Conservation (phyloP, 2,329 filamentous ascomycete species). For the Diaporthe vaccinii region DNA sequence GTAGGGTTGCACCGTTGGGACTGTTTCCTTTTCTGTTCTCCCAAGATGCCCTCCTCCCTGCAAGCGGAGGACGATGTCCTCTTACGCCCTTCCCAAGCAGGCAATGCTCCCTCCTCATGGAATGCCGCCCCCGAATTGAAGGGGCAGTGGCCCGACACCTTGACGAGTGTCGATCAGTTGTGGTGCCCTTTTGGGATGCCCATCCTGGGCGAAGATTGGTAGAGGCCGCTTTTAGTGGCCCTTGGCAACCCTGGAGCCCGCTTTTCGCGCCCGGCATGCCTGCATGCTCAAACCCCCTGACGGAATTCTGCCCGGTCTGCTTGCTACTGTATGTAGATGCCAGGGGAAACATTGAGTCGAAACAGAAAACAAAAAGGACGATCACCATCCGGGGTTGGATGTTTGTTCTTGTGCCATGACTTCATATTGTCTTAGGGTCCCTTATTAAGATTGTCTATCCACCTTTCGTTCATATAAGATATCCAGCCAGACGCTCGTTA, state of each 20-base stretch:
- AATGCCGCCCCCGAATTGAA: constrained; percentile 15
- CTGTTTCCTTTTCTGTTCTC: not conserved
- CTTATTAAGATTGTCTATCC: not conserved
- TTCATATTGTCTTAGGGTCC: constrained; percentile 28
- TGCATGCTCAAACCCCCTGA: constrained; percentile 18
- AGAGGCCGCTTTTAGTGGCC: constrained; percentile 15
- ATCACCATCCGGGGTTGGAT: constrained; percentile 8
- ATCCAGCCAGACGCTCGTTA: not conserved
- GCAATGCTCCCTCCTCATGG: not conserved
- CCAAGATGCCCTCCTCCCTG: not conserved
- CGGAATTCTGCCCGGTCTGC: not conserved
- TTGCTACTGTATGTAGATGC: not conserved
- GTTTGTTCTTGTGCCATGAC: not conserved
- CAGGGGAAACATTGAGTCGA: constrained; percentile 27
- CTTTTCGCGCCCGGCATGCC: constrained; percentile 23
- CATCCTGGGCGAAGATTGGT: constrained; percentile 23
- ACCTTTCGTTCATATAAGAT: not conserved
- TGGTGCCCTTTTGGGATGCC: constrained; percentile 9
- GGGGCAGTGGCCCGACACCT: constrained; percentile 30
- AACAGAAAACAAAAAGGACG: constrained; percentile 30
- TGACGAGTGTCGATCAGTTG: constrained; percentile 32
- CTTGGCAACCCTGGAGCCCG: constrained; percentile 24
- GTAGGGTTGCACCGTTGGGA: constrained; percentile 13
- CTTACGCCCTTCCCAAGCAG: constrained; percentile 7
- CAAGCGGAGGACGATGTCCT: not conserved